Base-by-base conservation (phyloP, 768 basidiomycete species). In the Russula virescens region DNA sequence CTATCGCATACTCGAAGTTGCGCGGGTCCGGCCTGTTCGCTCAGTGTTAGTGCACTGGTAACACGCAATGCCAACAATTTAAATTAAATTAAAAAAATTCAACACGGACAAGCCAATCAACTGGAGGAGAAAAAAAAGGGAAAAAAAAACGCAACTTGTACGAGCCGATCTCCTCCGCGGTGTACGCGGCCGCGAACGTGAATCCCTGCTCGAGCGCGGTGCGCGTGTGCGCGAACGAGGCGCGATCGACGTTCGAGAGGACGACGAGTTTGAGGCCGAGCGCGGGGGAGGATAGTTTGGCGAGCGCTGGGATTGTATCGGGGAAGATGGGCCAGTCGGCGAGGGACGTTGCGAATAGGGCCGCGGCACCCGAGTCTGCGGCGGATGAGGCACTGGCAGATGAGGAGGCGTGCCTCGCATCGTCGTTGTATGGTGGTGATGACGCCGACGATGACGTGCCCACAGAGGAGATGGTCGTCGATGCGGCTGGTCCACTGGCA, bases 191-290 rank as follows among this genome's bases (percentile, higher is more conserved):
- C 28, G 83, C 80, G 72, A 91, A 91, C 35, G 55, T 53, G 28
- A 63, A 69, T 55, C 74, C 73, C 10, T 23, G 54, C 31, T 62
- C 61, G 45, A 90, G 81, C 53, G 78, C 77, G 21, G 74, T 73
- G 51, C 85, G 84, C 0, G 87, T 89, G 65, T 78, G 74, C 3
- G 79, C 74, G 69, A 89, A 88, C 35, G 86, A 86, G 25, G 68
- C 70, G 60, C 79, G 79, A 66, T 91, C 89, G 69, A 91, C 84
- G 72, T 91, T 91, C 66, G 88, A 89, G 43, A 91, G 78, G 6
- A 89, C 86, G 62, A 84, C 79, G 62, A 91, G 83, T 59, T 84
- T 85, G 75, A 82, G 90, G 13, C 40, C 61, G 69, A 81, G 80
- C 60, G 78, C 76, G 42, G 50, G 28, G 49, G 49, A 51, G 50